Evolutionary conservation across 805 yeast species (phyloP).

Genomic region (Danielozyma ontarioensis): DNA sequence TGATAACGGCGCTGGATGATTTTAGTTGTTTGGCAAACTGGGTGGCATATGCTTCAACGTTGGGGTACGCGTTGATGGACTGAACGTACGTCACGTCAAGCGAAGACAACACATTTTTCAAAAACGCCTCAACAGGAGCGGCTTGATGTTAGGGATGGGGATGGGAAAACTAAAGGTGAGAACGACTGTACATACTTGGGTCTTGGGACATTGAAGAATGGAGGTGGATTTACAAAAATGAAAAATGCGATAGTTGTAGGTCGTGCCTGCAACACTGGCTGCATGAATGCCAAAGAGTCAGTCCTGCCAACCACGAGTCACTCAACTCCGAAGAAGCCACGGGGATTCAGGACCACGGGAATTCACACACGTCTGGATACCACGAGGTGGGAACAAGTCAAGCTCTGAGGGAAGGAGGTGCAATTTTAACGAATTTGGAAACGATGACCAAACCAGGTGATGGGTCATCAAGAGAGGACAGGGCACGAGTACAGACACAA

Average conservation of each 20-base stretch:
- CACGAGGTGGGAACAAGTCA: no score
- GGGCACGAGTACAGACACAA: no score
- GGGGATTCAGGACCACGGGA: no score
- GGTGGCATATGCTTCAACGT: slow-evolving; percentile 36
- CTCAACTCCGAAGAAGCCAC: no score
- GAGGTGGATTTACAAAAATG: slow-evolving; percentile 3
- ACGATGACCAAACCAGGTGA: no score
- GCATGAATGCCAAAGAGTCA: no score
- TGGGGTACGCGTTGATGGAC: slow-evolving; percentile 15
- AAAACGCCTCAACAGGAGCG: slow-evolving; percentile 35
- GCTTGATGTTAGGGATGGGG: slow-evolving; percentile 15
- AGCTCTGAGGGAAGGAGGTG: no score
- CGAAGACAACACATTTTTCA: slow-evolving; percentile 28
- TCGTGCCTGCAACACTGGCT: no score
- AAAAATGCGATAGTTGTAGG: not conserved
- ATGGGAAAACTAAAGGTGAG: slow-evolving; percentile 1
- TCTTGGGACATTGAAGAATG: slow-evolving; percentile 10
- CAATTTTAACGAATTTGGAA: no score
- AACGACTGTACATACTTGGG: slow-evolving; percentile 14
- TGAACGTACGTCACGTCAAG: slow-evolving; percentile 32
- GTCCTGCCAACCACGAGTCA: no score
- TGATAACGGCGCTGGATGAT: slow-evolving; percentile 46
- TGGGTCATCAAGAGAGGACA: no score
- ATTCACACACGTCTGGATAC: no score
- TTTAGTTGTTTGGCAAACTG: slow-evolving; percentile 49